Evolutionary conservation across 148 eudicot species (phyloP).

Genomic region (Selenicereus undatus): DNA sequence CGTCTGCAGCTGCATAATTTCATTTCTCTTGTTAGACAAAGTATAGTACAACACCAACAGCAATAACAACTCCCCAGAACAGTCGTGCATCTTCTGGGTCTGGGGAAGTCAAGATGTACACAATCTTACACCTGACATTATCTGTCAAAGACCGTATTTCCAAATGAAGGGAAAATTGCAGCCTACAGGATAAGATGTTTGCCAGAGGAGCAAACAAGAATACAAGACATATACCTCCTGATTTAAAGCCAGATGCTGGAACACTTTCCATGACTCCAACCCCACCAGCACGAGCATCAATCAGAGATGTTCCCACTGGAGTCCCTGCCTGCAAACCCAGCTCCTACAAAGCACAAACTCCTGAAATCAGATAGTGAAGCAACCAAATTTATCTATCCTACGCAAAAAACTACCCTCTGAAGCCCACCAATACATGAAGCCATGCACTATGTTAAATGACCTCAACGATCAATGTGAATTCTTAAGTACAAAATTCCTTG

Average conservation of each 20-base stretch:
- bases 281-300: constrained; percentile 99
- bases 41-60: not conserved
- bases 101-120: not conserved
- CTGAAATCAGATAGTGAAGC: constrained; percentile 15
- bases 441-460: constrained; percentile 23
- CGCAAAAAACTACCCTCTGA: constrained; percentile 15
- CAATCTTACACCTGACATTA: not conserved
- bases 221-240: constrained; percentile 33
- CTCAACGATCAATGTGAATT: constrained; percentile 36
- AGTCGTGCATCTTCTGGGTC: not conserved
- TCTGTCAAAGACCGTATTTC: not conserved
- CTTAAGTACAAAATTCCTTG: constrained; percentile 48
- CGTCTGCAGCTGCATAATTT: constrained; percentile 50
- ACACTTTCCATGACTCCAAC: constrained; percentile 95
- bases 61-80: not conserved
- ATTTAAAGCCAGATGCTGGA: constrained; percentile 42
- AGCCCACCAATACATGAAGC: constrained; percentile 18
- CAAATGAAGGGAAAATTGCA: not conserved
- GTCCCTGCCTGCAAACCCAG: constrained; percentile 72
- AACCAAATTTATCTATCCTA: constrained; percentile 1
- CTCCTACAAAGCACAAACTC: constrained; percentile 48
- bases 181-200: constrained; percentile 1
- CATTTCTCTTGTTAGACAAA: constrained; percentile 17
- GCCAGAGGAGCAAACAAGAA: constrained; percentile 12
- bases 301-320: constrained; percentile 93